Percentiles rank a stretch among this genome's conserved stretches.
phyloP scores from a whole-genome alignment of 805 yeast species.

The Barnettozyma californica region DNA sequence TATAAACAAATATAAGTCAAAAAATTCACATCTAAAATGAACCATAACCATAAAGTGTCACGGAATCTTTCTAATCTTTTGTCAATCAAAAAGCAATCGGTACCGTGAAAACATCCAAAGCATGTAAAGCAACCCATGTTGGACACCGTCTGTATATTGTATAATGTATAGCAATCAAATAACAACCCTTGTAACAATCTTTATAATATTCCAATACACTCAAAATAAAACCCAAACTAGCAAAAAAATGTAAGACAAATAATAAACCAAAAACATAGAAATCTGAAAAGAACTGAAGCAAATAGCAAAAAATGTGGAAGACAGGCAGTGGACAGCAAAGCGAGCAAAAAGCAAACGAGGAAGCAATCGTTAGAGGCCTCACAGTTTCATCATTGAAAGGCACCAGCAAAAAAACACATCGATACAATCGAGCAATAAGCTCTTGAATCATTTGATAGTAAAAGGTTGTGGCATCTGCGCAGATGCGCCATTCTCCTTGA shows the following conservation, averaged over 20 bases:
- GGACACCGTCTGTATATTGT: neutral
- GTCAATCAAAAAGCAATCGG: neutral
- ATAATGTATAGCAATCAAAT: constrained; percentile 1
- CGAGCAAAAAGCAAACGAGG: neutral
- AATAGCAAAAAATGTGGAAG: neutral
- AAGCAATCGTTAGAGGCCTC: no score
- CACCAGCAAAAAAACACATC: neutral
- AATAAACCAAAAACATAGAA: neutral
- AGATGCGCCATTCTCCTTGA: constrained; percentile 1
- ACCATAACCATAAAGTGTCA: neutral
- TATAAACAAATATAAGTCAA: neutral
- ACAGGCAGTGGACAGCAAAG: neutral
- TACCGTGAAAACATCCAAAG: neutral
- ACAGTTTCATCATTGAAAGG: no score
- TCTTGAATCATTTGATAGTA: neutral
- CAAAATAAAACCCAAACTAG: neutral
- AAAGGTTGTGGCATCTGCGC: neutral
- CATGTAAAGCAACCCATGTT: neutral
- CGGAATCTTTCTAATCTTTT: neutral
- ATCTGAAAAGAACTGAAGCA: neutral
- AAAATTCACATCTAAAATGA: neutral
- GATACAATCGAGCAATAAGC: neutral
- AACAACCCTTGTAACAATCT: neutral
- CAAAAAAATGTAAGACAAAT: neutral
- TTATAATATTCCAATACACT: neutral